Percentiles rank a stretch among this genome's conserved stretches.
phyloP scores from a whole-genome alignment of 306 rosid species.

The Notholithocarpus densiflorus region DNA sequence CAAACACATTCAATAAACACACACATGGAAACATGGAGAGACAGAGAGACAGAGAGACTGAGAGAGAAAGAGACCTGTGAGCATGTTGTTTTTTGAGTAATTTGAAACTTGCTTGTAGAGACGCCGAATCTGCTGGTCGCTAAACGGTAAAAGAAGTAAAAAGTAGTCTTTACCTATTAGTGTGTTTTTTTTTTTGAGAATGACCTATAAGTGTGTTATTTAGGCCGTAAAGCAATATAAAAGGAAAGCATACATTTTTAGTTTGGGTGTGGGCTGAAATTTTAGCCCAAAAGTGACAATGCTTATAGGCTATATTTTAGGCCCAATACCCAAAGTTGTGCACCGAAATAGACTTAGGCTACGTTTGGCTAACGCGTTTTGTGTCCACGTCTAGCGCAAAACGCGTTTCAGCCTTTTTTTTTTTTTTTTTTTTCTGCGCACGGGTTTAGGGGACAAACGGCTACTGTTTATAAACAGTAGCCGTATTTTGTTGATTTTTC shows the following conservation, averaged over 20 bases:
- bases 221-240: too few relatives aligned
- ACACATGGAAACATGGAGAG: not conserved
- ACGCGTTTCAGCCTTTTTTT: too few relatives aligned
- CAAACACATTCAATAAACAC: not conserved
- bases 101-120: not conserved
- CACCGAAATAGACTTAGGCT: not conserved
- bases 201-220: too few relatives aligned
- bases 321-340: not conserved
- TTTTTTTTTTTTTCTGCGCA: too few relatives aligned
- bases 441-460: too few relatives aligned
- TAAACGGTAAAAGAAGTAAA: not conserved
- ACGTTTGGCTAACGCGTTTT: too few relatives aligned
- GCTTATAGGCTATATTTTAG: not conserved
- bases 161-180: too few relatives aligned
- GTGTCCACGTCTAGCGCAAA: too few relatives aligned
- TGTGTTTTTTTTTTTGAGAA: too few relatives aligned
- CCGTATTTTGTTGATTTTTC: too few relatives aligned
- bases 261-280: not conserved
- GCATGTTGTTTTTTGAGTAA: slow-evolving; percentile 4
- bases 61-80: slow-evolving; percentile 23
- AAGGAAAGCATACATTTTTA: too few relatives aligned
- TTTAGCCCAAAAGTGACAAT: not conserved
- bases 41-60: not conserved
- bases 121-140: not conserved
- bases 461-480: too few relatives aligned